phyloP scores from a whole-genome alignment of 2,329 filamentous ascomycete genomes.

The Apiospora marii region DNA sequence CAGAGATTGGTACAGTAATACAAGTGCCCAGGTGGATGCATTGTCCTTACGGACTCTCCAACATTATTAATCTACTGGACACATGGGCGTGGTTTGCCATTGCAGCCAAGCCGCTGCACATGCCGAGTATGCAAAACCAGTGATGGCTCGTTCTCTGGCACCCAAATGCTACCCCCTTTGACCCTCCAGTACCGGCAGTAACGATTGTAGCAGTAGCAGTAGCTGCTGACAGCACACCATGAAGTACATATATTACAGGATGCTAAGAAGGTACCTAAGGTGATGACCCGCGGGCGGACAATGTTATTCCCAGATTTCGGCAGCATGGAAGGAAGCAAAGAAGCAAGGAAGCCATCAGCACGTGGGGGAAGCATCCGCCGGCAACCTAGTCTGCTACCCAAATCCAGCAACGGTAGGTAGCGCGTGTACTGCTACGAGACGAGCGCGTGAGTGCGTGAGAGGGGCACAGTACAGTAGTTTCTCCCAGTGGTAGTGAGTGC shows the following conservation, averaged over 20 bases:
- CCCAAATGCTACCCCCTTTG: not conserved
- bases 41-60: not conserved
- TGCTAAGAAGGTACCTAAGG: not conserved
- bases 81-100: not conserved
- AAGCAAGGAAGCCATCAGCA: not conserved
- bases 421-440: too few relatives aligned
- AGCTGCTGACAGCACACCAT: not conserved
- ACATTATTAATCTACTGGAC: not conserved
- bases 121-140: not conserved
- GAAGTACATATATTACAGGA: not conserved
- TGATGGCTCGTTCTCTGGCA: not conserved
- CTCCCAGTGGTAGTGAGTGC: not conserved
- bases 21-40: not conserved
- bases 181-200: not conserved
- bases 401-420: not conserved
- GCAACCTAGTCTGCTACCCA: not conserved
- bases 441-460: too few relatives aligned
- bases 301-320: not conserved
- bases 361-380: not conserved
- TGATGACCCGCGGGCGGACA: not conserved
- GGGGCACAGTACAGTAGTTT: not conserved
- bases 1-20: slow-evolving; percentile 13
- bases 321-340: not conserved
- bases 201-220: not conserved
- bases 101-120: not conserved